phyloP scores from a whole-genome alignment of 2,329 filamentous ascomycete genomes.

The Lecanosticta acicola region DNA sequence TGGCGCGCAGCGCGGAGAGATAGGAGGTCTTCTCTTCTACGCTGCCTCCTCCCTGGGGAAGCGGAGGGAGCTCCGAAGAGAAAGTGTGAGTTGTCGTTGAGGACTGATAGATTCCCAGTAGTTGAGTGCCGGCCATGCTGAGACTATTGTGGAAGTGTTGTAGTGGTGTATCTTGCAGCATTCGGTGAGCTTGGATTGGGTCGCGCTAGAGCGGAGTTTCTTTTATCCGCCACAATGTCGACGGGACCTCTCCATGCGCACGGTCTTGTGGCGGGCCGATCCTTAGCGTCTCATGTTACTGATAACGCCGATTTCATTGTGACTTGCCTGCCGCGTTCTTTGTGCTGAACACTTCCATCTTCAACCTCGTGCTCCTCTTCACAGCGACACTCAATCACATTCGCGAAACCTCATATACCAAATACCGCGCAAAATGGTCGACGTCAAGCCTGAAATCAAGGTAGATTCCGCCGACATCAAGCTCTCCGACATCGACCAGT shows the following conservation, averaged over 20 bases:
- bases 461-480: slow-evolving; percentile 18
- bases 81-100: slow-evolving; percentile 23
- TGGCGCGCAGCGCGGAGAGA: slow-evolving; percentile 54
- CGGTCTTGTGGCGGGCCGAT: too few relatives aligned
- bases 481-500: slow-evolving; percentile 29
- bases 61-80: slow-evolving; percentile 17
- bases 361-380: too few relatives aligned
- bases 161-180: not conserved
- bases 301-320: too few relatives aligned
- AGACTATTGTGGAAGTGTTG: not conserved
- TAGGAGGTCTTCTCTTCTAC: slow-evolving; percentile 53
- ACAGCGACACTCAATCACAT: too few relatives aligned
- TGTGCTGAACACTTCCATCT: too few relatives aligned
- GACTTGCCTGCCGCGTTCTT: too few relatives aligned
- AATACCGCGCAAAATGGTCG: slow-evolving; percentile 15
- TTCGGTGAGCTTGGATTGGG: not conserved
- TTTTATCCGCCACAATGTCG: not conserved
- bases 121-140: slow-evolving; percentile 9
- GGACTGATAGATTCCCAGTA: slow-evolving; percentile 26
- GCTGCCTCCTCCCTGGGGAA: slow-evolving; percentile 12
- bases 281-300: too few relatives aligned
- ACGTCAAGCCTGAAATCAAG: slow-evolving; percentile 22
- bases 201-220: not conserved
- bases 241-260: too few relatives aligned
- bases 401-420: too few relatives aligned